Evolutionary conservation across 495 filamentous ascomycete genomes (phyloP).

Genomic region (Amorphotheca resinae): DNA sequence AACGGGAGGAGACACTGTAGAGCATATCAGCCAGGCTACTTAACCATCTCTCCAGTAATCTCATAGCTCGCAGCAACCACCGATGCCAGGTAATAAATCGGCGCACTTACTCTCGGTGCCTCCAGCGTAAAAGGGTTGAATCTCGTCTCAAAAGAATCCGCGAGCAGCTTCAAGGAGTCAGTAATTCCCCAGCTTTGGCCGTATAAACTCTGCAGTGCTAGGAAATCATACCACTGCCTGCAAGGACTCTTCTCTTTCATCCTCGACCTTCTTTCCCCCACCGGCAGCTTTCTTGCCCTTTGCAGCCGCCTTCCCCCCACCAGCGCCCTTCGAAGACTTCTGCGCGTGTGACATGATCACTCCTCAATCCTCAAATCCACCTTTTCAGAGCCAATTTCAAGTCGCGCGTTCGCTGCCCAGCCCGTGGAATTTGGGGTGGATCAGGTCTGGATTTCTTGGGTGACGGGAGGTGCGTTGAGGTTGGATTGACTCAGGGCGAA

Average conservation of each 20-base stretch:
- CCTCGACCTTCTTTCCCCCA: slow-evolving; percentile 50
- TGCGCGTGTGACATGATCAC: slow-evolving; percentile 12
- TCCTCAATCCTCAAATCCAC: neutral
- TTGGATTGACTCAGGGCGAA: neutral
- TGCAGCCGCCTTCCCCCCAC: slow-evolving; percentile 12
- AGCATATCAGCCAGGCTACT: slow-evolving; percentile 2
- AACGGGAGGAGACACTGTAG: slow-evolving; percentile 81
- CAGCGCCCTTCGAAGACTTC: slow-evolving; percentile 12
- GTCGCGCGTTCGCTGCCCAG: no score
- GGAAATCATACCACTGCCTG: slow-evolving; percentile 63
- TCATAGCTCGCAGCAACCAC: neutral
- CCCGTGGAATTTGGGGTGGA: no score
- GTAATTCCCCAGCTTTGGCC: slow-evolving; percentile 10
- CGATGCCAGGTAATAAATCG: neutral
- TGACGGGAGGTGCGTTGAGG: no score
- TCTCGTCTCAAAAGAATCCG: slow-evolving; percentile 85
- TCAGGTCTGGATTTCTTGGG: no score
- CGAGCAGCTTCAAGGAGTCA: slow-evolving; percentile 47
- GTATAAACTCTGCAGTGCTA: no score
- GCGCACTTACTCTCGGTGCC: slow-evolving; percentile 61
- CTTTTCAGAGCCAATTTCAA: no score
- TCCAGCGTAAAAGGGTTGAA: slow-evolving; percentile 86
- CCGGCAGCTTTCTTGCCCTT: slow-evolving; percentile 32
- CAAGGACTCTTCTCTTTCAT: slow-evolving; percentile 69
- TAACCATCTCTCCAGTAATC: neutral